Evolutionary conservation across 441 rosid species (phyloP).

Genomic region (Viola pubescens): DNA sequence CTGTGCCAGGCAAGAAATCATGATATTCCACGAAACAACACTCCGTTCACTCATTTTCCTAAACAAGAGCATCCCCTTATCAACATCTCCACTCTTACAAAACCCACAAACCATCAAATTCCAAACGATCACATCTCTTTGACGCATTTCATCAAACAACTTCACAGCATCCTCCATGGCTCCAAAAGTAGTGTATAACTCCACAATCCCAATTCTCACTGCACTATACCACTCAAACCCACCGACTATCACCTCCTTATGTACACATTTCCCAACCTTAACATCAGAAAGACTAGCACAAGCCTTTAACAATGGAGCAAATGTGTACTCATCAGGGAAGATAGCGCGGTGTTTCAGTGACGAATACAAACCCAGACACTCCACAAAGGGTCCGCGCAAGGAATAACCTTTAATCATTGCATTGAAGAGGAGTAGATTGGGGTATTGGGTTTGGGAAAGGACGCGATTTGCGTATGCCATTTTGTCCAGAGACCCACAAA

Average conservation of each 20-base stretch:
- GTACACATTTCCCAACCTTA: slow-evolving; percentile 40
- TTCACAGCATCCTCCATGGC: slow-evolving; percentile 53
- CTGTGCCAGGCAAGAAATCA: slow-evolving; percentile 58
- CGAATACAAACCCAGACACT: slow-evolving; percentile 41
- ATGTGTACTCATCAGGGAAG: slow-evolving; percentile 72
- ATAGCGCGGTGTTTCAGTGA: slow-evolving; percentile 46
- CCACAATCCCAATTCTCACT: slow-evolving; percentile 53
- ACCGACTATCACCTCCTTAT: slow-evolving; percentile 39
- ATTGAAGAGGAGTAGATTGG: slow-evolving; percentile 56
- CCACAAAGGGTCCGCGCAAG: slow-evolving; percentile 37
- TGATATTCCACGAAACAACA: slow-evolving; percentile 69
- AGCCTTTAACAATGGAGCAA: slow-evolving; percentile 66
- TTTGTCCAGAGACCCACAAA: slow-evolving; percentile 48
- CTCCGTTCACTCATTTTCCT: slow-evolving; percentile 51
- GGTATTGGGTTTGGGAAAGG: slow-evolving; percentile 44
- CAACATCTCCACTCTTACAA: slow-evolving; percentile 51
- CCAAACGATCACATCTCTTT: slow-evolving; percentile 56
- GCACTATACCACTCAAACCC: slow-evolving; percentile 51
- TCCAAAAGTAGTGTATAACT: slow-evolving; percentile 34
- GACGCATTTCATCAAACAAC: slow-evolving; percentile 59
- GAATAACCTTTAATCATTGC: slow-evolving; percentile 71
- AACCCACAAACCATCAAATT: slow-evolving; percentile 71
- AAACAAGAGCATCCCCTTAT: slow-evolving; percentile 44
- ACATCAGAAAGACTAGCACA: slow-evolving; percentile 38
- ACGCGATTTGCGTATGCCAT: slow-evolving; percentile 45